Evolutionary conservation across 495 filamentous ascomycete species (phyloP).

Genomic region (Coniosporium apollinis): DNA sequence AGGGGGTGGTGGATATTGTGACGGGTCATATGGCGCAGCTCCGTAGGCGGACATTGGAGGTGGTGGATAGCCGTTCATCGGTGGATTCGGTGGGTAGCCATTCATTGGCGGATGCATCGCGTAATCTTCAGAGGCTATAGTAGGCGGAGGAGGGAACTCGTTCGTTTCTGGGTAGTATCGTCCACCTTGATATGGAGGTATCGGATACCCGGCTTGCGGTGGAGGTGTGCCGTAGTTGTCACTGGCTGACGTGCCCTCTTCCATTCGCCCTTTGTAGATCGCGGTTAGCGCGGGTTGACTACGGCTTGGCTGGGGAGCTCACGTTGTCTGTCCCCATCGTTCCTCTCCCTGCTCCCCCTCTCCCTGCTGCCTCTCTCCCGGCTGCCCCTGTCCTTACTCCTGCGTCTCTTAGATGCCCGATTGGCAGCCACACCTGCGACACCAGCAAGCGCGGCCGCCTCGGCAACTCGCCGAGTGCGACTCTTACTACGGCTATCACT

Average conservation of each 20-base stretch:
- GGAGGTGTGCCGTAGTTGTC: too few species aligned
- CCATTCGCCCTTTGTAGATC: slow-evolving; percentile 17
- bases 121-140: slow-evolving; percentile 10
- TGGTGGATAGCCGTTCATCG: slow-evolving; percentile 13
- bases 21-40: slow-evolving; percentile 3
- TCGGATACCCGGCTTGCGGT: slow-evolving; percentile 18
- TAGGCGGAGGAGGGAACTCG: slow-evolving; percentile 29
- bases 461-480: slow-evolving; percentile 37
- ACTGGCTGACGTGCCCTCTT: too few species aligned
- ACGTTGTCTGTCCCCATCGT: slow-evolving; percentile 3
- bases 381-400: slow-evolving; percentile 27
- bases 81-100: background rate
- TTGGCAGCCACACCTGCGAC: slow-evolving; percentile 66
- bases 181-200: slow-evolving; percentile 21
- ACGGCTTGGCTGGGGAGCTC: slow-evolving; percentile 2
- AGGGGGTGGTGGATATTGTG: slow-evolving; percentile 6
- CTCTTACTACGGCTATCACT: slow-evolving; percentile 19
- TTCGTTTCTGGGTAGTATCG: slow-evolving; percentile 23
- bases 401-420: slow-evolving; percentile 46
- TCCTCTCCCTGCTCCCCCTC: background rate
- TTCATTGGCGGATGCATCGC: slow-evolving; percentile 1
- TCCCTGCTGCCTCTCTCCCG: slow-evolving; percentile 2
- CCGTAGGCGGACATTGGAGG: slow-evolving; percentile 30
- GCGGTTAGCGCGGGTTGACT: slow-evolving; percentile 7
- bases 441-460: slow-evolving; percentile 49